These are phyloP conservation scores for Glomus cerebriforme DNA, from an alignment of 192 early-diverging fungal species.

Conservation along the genomic window DNA sequence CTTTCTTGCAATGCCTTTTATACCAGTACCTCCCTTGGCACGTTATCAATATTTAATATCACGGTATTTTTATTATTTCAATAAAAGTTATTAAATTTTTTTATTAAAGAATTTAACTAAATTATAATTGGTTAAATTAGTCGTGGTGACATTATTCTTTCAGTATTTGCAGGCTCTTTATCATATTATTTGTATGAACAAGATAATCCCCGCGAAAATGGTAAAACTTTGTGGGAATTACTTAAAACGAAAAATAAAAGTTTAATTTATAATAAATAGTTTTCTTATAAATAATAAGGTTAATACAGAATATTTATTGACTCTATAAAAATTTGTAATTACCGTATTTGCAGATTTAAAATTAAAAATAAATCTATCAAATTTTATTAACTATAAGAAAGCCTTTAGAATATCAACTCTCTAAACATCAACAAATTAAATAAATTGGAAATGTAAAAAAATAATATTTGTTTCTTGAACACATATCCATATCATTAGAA, in stretches of 20 bases:
- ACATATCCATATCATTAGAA: too few relatives aligned
- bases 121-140: neutral
- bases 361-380: too few relatives aligned
- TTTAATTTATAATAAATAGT: neutral
- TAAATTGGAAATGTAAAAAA: too few relatives aligned
- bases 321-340: too few relatives aligned
- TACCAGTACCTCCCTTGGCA: neutral
- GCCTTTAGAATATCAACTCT: too few relatives aligned
- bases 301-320: too few relatives aligned
- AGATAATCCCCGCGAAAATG: neutral
- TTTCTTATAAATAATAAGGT: too few relatives aligned
- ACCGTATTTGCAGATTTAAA: too few relatives aligned
- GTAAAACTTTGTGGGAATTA: neutral
- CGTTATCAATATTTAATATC: neutral
- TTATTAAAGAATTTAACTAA: neutral
- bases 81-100: neutral
- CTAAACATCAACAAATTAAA: too few relatives aligned
- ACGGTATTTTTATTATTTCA: neutral
- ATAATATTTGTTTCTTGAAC: too few relatives aligned
- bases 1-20: neutral
- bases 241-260: neutral
- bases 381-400: too few relatives aligned
- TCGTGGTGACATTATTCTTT: neutral
- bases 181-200: conserved; percentile 14
- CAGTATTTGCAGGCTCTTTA: conserved; percentile 7